A percentile compares a stretch with the other conserved stretches of the same genome.
Evolutionary conservation across 2,329 filamentous ascomycete species (phyloP).

Genomic region (Colletotrichum orbiculare): DNA sequence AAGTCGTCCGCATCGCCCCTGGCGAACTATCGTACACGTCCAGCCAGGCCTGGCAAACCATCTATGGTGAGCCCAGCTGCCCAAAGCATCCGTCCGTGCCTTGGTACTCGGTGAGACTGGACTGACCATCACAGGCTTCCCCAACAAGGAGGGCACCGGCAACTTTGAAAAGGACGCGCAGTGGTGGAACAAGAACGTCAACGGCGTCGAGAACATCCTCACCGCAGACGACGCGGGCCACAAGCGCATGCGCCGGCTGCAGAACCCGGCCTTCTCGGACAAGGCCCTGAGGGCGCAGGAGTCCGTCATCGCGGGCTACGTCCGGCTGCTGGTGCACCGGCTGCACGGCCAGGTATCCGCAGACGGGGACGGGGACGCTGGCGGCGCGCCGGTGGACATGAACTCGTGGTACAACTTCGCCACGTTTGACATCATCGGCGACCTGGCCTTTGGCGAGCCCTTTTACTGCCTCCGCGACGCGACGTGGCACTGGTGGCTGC

Average conservation of each 20-base stretch:
- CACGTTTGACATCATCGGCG: slow-evolving; percentile 47
- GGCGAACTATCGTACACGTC: slow-evolving; percentile 52
- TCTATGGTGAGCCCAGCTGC: slow-evolving; percentile 45
- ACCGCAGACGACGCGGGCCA: slow-evolving; percentile 38
- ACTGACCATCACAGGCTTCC: slow-evolving; percentile 6
- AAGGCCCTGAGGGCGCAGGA: slow-evolving; percentile 46
- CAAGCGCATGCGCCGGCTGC: slow-evolving; percentile 38
- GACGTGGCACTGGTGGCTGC: slow-evolving; percentile 43
- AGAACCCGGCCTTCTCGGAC: slow-evolving; percentile 46
- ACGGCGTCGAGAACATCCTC: slow-evolving; percentile 33
- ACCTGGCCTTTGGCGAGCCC: slow-evolving; percentile 44
- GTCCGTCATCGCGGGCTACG: slow-evolving; percentile 42
- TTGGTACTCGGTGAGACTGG: background rate
- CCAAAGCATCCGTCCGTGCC: background rate
- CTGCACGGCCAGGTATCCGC: slow-evolving; percentile 32
- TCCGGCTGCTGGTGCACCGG: slow-evolving; percentile 41
- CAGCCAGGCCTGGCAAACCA: slow-evolving; percentile 51
- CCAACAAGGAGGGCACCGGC: slow-evolving; percentile 21
- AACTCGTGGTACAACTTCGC: slow-evolving; percentile 43
- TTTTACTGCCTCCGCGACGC: slow-evolving; percentile 42
- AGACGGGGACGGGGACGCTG: background rate
- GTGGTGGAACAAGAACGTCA: slow-evolving; percentile 36
- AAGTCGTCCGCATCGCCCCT: slow-evolving; percentile 53
- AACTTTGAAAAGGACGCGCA: slow-evolving; percentile 34
- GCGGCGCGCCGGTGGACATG: slow-evolving; percentile 38